These are phyloP conservation scores for Chamaenerion angustifolium DNA, from an alignment of 345 rosid species.

Conservation along the genomic window DNA sequence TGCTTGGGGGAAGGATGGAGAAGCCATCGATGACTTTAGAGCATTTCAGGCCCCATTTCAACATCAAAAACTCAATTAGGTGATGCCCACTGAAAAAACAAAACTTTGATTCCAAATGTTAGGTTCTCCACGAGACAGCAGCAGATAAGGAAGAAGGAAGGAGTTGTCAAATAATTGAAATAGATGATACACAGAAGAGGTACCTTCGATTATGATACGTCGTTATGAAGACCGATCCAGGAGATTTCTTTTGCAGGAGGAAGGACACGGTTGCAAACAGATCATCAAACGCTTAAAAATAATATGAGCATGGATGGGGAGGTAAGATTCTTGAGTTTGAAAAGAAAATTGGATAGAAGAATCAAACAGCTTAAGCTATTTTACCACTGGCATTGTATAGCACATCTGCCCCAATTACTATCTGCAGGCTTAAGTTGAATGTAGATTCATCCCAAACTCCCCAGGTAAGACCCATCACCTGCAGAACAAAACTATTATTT, in stretches of 20 bases:
- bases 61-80: conserved; percentile 82
- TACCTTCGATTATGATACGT: conserved; percentile 92
- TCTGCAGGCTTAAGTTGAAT: conserved; percentile 38
- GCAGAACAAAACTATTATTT: conserved; percentile 3
- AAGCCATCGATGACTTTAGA: conserved; percentile 63
- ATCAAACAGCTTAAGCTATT: neutral
- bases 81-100: conserved; percentile 66
- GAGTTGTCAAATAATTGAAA: too few relatives aligned
- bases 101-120: neutral
- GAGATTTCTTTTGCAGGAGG: conserved; percentile 52
- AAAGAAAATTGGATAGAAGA: neutral
- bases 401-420: conserved; percentile 87
- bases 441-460: conserved; percentile 67
- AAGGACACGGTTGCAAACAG: conserved; percentile 72
- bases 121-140: too few relatives aligned
- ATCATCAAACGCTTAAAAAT: conserved; percentile 53
- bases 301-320: neutral
- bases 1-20: conserved; percentile 63
- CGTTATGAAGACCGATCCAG: conserved; percentile 63
- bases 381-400: conserved; percentile 72
- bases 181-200: too few relatives aligned
- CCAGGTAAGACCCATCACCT: conserved; percentile 74
- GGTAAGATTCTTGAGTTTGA: neutral
- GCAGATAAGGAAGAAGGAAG: too few relatives aligned
- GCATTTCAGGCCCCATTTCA: conserved; percentile 76